phyloP scores from a whole-genome alignment of 2,329 filamentous ascomycete genomes.

The Epichloe typhina region DNA sequence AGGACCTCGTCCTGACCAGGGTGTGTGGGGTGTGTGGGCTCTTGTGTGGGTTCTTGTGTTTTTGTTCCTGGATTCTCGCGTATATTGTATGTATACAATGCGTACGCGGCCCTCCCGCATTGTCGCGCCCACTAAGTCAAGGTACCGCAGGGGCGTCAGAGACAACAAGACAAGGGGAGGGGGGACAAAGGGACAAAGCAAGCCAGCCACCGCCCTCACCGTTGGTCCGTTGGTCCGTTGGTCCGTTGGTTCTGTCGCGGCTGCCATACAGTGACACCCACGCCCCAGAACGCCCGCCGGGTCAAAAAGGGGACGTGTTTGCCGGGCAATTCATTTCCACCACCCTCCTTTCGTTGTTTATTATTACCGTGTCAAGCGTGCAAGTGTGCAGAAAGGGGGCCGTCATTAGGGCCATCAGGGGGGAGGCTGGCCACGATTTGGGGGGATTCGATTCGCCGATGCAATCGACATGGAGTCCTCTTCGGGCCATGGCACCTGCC shows the following conservation, averaged over 20 bases:
- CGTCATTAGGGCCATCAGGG: background rate
- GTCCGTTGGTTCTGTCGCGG: conserved; percentile 10
- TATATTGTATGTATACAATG: background rate
- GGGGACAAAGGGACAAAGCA: conserved; percentile 1
- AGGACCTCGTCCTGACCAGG: background rate
- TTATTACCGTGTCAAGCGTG: background rate
- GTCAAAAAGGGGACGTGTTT: conserved; percentile 9
- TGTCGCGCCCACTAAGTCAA: conserved; percentile 3
- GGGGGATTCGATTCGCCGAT: background rate
- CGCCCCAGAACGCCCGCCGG: background rate
- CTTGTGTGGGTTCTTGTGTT: background rate
- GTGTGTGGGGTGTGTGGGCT: background rate
- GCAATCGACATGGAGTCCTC: too few relatives aligned
- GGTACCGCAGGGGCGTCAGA: conserved; percentile 5
- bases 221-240: conserved; percentile 14
- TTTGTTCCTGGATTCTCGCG: background rate
- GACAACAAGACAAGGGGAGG: background rate
- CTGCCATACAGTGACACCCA: background rate
- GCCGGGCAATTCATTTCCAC: conserved; percentile 10
- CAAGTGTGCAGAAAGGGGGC: background rate
- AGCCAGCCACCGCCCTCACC: conserved; percentile 14
- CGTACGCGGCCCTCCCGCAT: conserved; percentile 7
- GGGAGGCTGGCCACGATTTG: background rate
- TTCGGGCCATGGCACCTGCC: too few relatives aligned
- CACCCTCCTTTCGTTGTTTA: background rate